Percentiles rank a stretch among this genome's conserved stretches.
phyloP scores from a whole-genome alignment of 345 rosid genomes.

The Eucalyptus cloeziana region DNA sequence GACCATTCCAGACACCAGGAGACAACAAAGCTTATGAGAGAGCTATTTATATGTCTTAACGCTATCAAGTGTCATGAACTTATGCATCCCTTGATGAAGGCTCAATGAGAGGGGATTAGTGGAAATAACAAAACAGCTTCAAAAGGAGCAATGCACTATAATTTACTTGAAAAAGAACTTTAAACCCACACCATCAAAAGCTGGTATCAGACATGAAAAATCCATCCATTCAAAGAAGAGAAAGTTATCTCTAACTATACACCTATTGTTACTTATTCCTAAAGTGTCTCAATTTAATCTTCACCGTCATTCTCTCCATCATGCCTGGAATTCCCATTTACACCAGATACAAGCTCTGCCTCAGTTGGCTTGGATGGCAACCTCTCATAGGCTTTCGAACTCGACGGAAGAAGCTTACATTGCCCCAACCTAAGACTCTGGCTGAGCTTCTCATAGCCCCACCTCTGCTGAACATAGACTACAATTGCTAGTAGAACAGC shows the following conservation, averaged over 20 bases:
- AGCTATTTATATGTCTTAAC: not conserved
- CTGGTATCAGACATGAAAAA: not conserved
- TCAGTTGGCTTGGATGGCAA: conserved; percentile 46
- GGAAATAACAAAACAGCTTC: not conserved
- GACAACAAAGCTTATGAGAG: not conserved
- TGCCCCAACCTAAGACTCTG: conserved; percentile 33
- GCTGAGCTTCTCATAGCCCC: conserved; percentile 63
- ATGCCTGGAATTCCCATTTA: conserved; percentile 10
- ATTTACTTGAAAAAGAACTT: not conserved
- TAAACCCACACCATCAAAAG: not conserved
- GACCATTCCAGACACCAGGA: not conserved
- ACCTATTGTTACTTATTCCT: not conserved
- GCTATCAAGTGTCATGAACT: not conserved
- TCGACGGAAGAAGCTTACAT: conserved; percentile 43
- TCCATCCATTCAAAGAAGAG: not conserved
- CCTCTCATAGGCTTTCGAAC: conserved; percentile 53
- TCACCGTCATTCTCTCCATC: conserved; percentile 15
- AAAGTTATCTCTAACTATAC: not conserved
- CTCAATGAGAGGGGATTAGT: not conserved
- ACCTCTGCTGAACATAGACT: conserved; percentile 67
- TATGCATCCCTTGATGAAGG: not conserved
- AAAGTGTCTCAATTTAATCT: conserved; percentile 9
- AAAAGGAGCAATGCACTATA: not conserved
- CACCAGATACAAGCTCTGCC: conserved; percentile 51
- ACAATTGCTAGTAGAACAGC: conserved; percentile 44